A percentile compares a stretch with the other conserved stretches of the same genome.
Evolutionary conservation across 148 eudicot genomes (phyloP).

Genomic region (Pharnaceum exiguum): DNA sequence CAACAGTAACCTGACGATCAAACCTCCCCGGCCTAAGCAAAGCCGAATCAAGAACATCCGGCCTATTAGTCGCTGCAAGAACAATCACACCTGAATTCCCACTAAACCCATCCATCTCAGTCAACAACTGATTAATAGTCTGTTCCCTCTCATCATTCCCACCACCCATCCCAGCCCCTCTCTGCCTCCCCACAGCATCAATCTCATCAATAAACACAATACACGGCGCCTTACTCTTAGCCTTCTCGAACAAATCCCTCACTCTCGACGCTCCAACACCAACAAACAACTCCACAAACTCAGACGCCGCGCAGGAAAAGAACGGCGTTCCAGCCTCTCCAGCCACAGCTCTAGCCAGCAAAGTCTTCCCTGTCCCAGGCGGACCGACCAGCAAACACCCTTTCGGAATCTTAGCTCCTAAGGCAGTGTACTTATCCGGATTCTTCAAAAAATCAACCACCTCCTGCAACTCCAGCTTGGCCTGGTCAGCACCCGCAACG

Average conservation of each 20-base stretch:
- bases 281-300: conserved; percentile 92
- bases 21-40: conserved; percentile 99
- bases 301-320: conserved; percentile 93
- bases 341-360: conserved; percentile 85
- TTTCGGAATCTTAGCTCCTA: conserved; percentile 95
- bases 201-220: conserved; percentile 98
- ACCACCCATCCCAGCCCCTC: conserved; percentile 98
- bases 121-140: conserved; percentile 96
- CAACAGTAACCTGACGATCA: conserved; percentile 96
- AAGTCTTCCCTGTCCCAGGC: conserved; percentile 94
- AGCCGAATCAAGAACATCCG: conserved; percentile 97
- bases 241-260: conserved; percentile 96
- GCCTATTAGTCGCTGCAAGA: conserved; percentile 94
- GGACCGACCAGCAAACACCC: conserved; percentile 96
- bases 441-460: conserved; percentile 98
- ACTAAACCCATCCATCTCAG: conserved; percentile 98
- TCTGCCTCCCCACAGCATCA: conserved; percentile 98
- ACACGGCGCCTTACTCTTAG: conserved; percentile 89
- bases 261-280: conserved; percentile 98
- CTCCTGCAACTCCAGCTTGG: conserved; percentile 89
- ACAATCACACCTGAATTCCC: conserved; percentile 98
- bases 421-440: conserved; percentile 93
- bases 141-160: conserved; percentile 99
- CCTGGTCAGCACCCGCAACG: conserved; percentile 98
- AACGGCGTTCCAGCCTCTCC: conserved; percentile 95